These are phyloP conservation scores for Akanthomyces uredinophilus DNA, from an alignment of 2,329 filamentous ascomycete genomes.

Conservation along the genomic window DNA sequence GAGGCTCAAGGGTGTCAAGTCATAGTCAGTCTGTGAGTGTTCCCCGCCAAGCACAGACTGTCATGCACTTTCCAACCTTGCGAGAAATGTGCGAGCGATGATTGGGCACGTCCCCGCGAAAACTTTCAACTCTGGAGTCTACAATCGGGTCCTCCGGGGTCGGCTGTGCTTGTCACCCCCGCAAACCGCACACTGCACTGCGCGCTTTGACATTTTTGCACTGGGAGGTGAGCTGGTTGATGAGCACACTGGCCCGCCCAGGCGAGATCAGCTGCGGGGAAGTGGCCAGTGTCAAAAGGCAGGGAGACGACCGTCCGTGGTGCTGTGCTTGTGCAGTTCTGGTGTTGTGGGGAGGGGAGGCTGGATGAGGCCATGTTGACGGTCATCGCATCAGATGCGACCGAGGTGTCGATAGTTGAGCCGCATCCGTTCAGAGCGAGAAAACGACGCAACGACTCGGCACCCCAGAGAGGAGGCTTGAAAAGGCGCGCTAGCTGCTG, in stretches of 20 bases:
- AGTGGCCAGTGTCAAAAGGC: background rate
- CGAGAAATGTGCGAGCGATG: background rate
- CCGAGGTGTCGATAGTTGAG: conserved; percentile 7
- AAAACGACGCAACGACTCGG: background rate
- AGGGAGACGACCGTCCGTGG: background rate
- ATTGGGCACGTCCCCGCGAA: conserved; percentile 1
- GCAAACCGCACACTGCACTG: background rate
- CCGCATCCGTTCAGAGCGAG: background rate
- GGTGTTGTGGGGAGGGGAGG: background rate
- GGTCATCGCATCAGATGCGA: background rate
- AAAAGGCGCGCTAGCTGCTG: background rate
- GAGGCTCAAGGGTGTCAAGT: background rate
- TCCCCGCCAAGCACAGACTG: background rate
- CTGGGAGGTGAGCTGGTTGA: too few relatives aligned
- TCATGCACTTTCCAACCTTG: background rate
- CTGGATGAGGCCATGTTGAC: background rate
- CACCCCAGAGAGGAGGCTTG: background rate
- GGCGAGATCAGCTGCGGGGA: background rate
- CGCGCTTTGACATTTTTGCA: background rate
- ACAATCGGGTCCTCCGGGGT: background rate
- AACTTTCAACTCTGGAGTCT: background rate
- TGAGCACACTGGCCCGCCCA: background rate
- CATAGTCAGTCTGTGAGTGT: background rate
- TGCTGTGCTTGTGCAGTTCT: background rate
- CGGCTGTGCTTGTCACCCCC: background rate